Percentiles rank a stretch among this genome's conserved stretches.
These are phyloP conservation scores for Lachnellula subtilissima DNA, from an alignment of 2,329 filamentous ascomycete genomes.

Conservation along the genomic window DNA sequence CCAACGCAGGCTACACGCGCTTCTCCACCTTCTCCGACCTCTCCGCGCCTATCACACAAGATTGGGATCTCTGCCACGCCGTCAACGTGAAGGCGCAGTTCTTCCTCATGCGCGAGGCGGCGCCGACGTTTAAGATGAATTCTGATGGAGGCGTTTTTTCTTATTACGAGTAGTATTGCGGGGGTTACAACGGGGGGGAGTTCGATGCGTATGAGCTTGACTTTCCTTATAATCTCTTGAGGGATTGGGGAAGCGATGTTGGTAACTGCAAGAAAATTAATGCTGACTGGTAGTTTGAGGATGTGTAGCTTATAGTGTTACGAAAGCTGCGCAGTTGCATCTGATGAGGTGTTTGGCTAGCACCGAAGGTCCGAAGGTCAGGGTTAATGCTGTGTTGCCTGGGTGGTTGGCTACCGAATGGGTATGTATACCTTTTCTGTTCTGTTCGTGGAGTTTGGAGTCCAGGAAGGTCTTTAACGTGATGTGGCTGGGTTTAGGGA, in stretches of 20 bases:
- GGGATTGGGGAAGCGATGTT: no score
- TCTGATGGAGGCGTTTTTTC: constrained; percentile 57
- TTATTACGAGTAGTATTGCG: constrained; percentile 60
- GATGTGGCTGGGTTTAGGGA: constrained; percentile 35
- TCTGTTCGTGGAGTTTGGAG: no score
- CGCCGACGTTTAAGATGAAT: constrained; percentile 55
- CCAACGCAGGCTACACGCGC: constrained; percentile 47
- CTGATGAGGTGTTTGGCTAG: constrained; percentile 60
- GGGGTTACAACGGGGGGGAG: constrained; percentile 32
- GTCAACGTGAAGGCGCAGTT: constrained; percentile 56
- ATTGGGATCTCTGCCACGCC: constrained; percentile 46
- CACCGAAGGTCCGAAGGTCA: constrained; percentile 56
- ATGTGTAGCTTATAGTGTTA: constrained; percentile 32
- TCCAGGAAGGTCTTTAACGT: background rate
- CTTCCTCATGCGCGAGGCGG: constrained; percentile 51
- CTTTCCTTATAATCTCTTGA: no score
- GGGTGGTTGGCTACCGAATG: constrained; percentile 63
- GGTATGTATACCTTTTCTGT: constrained; percentile 32
- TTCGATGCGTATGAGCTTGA: no score
- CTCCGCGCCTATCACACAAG: constrained; percentile 15
- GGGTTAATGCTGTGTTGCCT: constrained; percentile 61
- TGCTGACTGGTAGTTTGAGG: background rate
- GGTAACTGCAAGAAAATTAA: no score
- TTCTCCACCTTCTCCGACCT: constrained; percentile 26
- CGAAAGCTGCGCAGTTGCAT: constrained; percentile 50